Conservation (phyloP, 139 green algal species). For the Coelastrella sp. region DNA sequence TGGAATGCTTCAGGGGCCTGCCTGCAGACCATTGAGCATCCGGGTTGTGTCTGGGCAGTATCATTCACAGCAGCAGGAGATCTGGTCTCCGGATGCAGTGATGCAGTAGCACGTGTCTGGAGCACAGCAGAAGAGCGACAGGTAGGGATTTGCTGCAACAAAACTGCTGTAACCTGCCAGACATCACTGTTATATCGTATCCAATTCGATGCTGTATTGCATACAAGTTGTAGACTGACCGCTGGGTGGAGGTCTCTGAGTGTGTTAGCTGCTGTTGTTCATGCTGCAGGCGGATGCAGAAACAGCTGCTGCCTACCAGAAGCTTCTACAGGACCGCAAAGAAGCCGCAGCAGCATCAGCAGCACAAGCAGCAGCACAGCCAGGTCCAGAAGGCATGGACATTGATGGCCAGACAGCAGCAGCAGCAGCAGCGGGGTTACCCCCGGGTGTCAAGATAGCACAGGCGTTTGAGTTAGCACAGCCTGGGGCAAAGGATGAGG, state of each 20-base stretch:
- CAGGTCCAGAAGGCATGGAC: not conserved
- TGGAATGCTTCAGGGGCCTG: conserved; percentile 81
- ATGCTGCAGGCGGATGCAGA: conserved; percentile 45
- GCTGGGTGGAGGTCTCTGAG: too few relatives aligned
- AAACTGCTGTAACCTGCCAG: too few relatives aligned
- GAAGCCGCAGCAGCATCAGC: conserved; percentile 26
- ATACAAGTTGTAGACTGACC: too few relatives aligned
- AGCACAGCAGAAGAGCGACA: not conserved
- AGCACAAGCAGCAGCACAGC: conserved; percentile 7
- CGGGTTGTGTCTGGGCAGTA: conserved; percentile 92
- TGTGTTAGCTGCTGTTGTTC: not conserved
- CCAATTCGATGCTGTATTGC: too few relatives aligned
- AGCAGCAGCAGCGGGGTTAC: not conserved
- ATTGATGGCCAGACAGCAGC: not conserved
- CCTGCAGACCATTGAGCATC: conserved; percentile 82
- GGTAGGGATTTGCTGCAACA: not conserved
- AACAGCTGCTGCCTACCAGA: conserved; percentile 23
- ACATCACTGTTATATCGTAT: too few relatives aligned
- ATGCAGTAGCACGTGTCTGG: conserved; percentile 69
- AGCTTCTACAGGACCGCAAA: conserved; percentile 33
- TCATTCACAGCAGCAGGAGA: conserved; percentile 78
- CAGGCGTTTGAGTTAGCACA: conserved; percentile 44
- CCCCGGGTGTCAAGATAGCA: conserved; percentile 56
- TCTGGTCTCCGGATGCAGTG: conserved; percentile 84
- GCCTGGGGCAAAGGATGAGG: conserved; percentile 60